Evolutionary conservation across 2,329 filamentous ascomycete species (phyloP).

Genomic region (Nigrograna mackinnonii): DNA sequence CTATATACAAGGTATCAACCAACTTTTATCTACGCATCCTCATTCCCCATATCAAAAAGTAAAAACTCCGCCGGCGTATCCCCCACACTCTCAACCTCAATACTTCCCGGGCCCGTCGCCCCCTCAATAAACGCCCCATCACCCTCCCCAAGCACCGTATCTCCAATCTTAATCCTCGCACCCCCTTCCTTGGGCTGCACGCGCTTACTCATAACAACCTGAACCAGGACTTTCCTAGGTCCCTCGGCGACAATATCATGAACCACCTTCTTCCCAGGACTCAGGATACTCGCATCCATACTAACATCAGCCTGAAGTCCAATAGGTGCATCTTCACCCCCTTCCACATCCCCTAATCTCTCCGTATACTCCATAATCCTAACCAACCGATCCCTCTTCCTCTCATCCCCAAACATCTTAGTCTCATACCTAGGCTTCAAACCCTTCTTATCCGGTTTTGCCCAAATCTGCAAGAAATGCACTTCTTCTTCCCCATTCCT

Average conservation of each 20-base stretch:
- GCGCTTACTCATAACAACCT: constrained; percentile 70
- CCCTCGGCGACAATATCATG: constrained; percentile 73
- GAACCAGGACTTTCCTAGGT: constrained; percentile 74
- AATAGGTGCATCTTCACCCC: constrained; percentile 62
- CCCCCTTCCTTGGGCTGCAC: constrained; percentile 67
- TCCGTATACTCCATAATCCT: constrained; percentile 76
- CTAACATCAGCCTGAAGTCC: constrained; percentile 83
- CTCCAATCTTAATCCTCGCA: constrained; percentile 71
- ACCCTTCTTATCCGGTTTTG: constrained; percentile 73
- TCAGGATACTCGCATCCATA: constrained; percentile 78
- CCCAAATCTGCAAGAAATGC: constrained; percentile 91
- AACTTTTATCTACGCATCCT: constrained; percentile 1
- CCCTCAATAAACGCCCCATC: constrained; percentile 77
- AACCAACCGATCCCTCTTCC: constrained; percentile 72
- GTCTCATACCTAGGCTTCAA: constrained; percentile 79
- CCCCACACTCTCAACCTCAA: constrained; percentile 52
- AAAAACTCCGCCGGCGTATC: constrained; percentile 52
- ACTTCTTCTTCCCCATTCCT: constrained; percentile 71
- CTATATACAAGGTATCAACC: too few relatives aligned
- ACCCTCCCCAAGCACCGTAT: constrained; percentile 71
- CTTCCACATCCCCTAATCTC: constrained; percentile 66
- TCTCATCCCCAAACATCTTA: constrained; percentile 70
- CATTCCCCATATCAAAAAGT: constrained; percentile 50
- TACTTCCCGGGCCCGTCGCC: constrained; percentile 45
- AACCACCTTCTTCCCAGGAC: constrained; percentile 65